Evolutionary conservation across 441 rosid genomes (phyloP), one percentile per base, ranked within the genome.

Genomic region (Pelargonium australe): DNA sequence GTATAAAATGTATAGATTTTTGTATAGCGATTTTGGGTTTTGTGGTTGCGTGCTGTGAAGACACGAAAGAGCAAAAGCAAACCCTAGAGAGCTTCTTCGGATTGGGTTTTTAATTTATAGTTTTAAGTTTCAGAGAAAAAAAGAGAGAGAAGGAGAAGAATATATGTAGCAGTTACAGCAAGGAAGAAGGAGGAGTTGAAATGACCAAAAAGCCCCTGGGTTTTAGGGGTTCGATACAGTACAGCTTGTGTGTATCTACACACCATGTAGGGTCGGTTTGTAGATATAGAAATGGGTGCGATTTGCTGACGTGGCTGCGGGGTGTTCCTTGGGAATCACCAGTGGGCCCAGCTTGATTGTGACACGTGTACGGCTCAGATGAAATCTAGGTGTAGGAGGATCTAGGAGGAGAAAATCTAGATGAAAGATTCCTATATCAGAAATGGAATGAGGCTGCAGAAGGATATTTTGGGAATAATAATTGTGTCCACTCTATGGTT

Each of bases 21-120:
- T n/a, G 60, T 53, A 53, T 53, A 5, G 60, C 20, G 20, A 16
- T 7, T 53, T 7, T 0, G 43, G 43, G 7, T 40, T 40, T 40
- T 40, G 37, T 34, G 37, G 37, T 34, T 34, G 37, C 37, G 58
- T 51, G 19, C 31, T 34, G 40, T 34, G 40, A 34, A 5, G 40
- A 34, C 7, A 5, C 40, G 40, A 34, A 34, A 34, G 40, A 53
- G 17, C 4, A 16, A 16, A 17, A 53, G 60, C 60, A 53, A 53
- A 53, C 60, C 60, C 60, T 53, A 53, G 60, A 53, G 60, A 16
- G 60, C 60, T 53, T 53, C 60, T 53, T 53, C 23, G 60, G 60
- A 53, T 53, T 53, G 60, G 60, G 60, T 53, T 53, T 53, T 53
- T 16, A 53, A 53, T 16, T 53, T 53, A 16, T 16, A 4, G 11